Percentiles rank a stretch among this genome's conserved stretches.
phyloP scores from a whole-genome alignment of 371 early-diverging fungal genomes.

The Globomyces sp. region DNA sequence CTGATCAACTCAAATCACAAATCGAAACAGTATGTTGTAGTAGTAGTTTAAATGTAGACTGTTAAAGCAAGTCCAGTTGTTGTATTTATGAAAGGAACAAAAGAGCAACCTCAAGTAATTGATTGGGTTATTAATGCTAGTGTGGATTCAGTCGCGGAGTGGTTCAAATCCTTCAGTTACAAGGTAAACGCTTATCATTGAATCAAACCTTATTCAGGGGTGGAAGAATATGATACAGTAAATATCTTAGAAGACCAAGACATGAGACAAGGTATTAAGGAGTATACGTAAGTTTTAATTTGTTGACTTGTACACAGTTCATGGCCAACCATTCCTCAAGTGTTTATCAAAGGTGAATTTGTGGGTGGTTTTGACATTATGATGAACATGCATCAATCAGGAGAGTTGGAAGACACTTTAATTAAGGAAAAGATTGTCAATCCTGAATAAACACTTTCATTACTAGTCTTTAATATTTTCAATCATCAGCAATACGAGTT shows the following conservation, averaged over 20 bases:
- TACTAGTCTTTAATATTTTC: too few species aligned
- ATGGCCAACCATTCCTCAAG: constrained; percentile 99
- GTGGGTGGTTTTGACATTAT: constrained; percentile 97
- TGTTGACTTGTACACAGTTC: constrained; percentile 5
- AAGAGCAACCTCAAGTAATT: constrained; percentile 62
- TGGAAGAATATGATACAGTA: constrained; percentile 73
- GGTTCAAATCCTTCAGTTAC: constrained; percentile 82
- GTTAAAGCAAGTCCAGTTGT: constrained; percentile 44
- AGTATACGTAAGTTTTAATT: constrained; percentile 59
- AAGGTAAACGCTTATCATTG: constrained; percentile 48
- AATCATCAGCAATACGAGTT: too few species aligned
- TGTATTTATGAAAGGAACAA: constrained; percentile 96
- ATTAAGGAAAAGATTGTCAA: constrained; percentile 75
- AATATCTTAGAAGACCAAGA: constrained; percentile 90
- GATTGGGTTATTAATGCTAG: constrained; percentile 29
- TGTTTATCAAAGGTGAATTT: constrained; percentile 95
- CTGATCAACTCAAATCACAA: too few species aligned
- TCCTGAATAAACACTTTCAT: too few species aligned
- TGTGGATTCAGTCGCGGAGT: constrained; percentile 94
- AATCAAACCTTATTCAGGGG: constrained; percentile 43
- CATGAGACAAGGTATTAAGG: constrained; percentile 89
- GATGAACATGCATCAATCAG: constrained; percentile 86
- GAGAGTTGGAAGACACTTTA: constrained; percentile 83
- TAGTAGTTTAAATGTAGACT: neutral
- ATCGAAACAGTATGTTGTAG: neutral